Percentiles rank a stretch among this genome's conserved stretches.
phyloP scores from a whole-genome alignment of 148 eudicot species.

The Tetragonia tetragonoides region DNA sequence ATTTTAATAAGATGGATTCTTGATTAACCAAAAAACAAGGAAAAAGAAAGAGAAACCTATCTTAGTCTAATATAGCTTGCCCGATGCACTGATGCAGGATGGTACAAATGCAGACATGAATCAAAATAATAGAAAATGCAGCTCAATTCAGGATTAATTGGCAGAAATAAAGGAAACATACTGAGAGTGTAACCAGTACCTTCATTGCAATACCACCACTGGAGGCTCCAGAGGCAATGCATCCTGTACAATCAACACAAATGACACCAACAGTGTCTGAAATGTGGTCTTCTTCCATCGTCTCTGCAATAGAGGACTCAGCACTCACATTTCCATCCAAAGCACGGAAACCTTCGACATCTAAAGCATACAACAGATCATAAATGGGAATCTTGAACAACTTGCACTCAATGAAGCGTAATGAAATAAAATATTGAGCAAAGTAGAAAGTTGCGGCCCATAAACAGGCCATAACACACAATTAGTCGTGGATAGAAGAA shows the following conservation, averaged over 20 bases:
- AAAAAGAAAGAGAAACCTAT: neutral
- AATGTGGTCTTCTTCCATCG: constrained; percentile 50
- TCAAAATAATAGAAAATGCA: neutral
- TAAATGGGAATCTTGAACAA: neutral
- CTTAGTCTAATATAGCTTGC: neutral
- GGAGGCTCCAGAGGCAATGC: constrained; percentile 88
- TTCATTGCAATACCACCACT: constrained; percentile 98
- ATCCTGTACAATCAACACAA: constrained; percentile 77
- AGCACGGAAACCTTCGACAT: constrained; percentile 31
- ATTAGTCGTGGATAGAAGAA: neutral
- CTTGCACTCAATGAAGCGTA: neutral
- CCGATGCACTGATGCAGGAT: neutral
- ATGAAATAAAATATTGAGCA: neutral
- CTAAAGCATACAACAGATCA: constrained; percentile 17
- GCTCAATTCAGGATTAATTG: neutral
- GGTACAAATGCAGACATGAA: neutral
- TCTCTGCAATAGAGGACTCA: constrained; percentile 22
- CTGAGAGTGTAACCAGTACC: constrained; percentile 36
- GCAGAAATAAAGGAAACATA: neutral
- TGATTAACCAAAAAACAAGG: neutral
- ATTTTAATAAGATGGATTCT: neutral
- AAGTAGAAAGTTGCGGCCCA: neutral
- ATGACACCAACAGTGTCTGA: constrained; percentile 94
- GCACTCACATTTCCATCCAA: constrained; percentile 27
- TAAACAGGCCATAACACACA: neutral